Evolutionary conservation across 1,284 basidiomycete species (phyloP).

Genomic region (Malassezia equina): DNA sequence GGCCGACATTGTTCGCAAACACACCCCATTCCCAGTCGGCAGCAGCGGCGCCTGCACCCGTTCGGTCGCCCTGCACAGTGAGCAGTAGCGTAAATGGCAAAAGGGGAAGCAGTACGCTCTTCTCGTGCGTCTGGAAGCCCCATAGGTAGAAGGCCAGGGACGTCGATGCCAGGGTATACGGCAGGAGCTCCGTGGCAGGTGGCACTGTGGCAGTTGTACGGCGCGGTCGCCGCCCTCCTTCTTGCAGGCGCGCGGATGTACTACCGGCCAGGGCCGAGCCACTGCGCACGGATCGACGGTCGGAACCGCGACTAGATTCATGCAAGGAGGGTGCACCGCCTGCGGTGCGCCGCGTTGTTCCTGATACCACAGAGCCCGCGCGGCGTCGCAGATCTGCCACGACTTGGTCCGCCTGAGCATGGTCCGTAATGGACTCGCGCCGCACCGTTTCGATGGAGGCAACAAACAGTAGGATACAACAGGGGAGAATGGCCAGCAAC

Average conservation of each 20-base stretch:
- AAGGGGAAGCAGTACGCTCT: slow-evolving; percentile 77
- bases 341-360: slow-evolving; percentile 3
- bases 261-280: slow-evolving; percentile 30
- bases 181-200: slow-evolving; percentile 52
- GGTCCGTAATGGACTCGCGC: slow-evolving; percentile 33
- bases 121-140: slow-evolving; percentile 91
- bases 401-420: slow-evolving; percentile 13
- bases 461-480: slow-evolving; percentile 34
- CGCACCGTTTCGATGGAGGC: slow-evolving; percentile 32
- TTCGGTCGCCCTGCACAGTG: slow-evolving; percentile 53
- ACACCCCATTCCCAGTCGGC: slow-evolving; percentile 64
- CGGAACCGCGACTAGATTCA: slow-evolving; percentile 22
- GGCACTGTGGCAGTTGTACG: slow-evolving; percentile 53
- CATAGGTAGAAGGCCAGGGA: slow-evolving; percentile 79
- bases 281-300: slow-evolving; percentile 21
- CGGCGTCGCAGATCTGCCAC: slow-evolving; percentile 9
- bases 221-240: slow-evolving; percentile 1
- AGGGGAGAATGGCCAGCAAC: slow-evolving; percentile 41
- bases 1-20: slow-evolving; percentile 71
- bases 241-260: slow-evolving; percentile 16
- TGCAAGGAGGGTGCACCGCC: slow-evolving; percentile 3
- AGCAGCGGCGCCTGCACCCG: slow-evolving; percentile 51
- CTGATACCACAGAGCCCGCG: slow-evolving; percentile 11
- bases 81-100: slow-evolving; percentile 71
- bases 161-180: slow-evolving; percentile 39